Base-by-base conservation (phyloP, 805 yeast species). In the Metschnikowia koreensis region DNA sequence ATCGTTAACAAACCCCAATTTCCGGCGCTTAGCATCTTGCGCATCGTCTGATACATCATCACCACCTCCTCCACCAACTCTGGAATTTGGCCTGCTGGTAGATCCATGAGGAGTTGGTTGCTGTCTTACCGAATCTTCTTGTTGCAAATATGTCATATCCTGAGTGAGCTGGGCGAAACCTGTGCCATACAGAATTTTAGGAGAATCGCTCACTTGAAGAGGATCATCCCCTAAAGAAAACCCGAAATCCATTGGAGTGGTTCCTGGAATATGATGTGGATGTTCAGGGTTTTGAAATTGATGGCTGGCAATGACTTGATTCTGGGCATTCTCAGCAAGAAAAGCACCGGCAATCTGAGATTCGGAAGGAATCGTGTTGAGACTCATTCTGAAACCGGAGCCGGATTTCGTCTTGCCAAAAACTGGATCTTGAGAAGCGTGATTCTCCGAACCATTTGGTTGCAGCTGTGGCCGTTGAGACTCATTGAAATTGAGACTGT, bases 261-360 rank as follows among this genome's bases (percentile, higher is more conserved):
- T 67, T 1, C 74, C 75, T 44, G 68, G 67, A n/a, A 71, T 61
- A 49, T 70, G 72, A 54, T 70, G 74, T 7, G 75, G 75, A 44
- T 71, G 74, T 41, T 61, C 65, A 1, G 75, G 74, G 51, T 71
- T 63, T 46, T 58, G 66, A 51, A 71, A 71, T 47, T 64, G 72
- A 45, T 64, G 66, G 17, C 57, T 53, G 8, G 59, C 59, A 27
- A 61, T 52, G 27, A 61, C 54, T 37, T 55, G 51, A 33, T 55
- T 58, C 11, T 61, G 62, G 38, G 63, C 57, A 51, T 60, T 62
- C 13, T 58, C 58, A 5, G 40, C 38, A 8, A 34, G 41, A 40
- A 41, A 37, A 6, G 39, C 29, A 6, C 27, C 49, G 34, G 54
- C 47, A 15, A 57, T 29, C 13, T 53, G 58, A 15, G 52, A 34